phyloP scores from a whole-genome alignment of 805 yeast genomes.

The Cyberlindnera sargentensis region DNA sequence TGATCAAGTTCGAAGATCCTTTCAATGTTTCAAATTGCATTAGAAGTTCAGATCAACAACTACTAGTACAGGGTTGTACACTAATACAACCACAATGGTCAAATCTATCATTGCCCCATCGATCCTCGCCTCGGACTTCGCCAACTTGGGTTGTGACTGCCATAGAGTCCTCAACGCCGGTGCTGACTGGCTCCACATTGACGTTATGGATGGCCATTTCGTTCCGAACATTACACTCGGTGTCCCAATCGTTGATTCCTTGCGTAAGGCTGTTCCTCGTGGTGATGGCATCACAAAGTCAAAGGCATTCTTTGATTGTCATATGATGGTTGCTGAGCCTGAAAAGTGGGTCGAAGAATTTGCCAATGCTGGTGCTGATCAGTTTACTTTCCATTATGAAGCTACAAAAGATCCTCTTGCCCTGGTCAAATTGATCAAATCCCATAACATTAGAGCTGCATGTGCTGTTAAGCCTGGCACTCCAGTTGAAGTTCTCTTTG shows the following conservation, averaged over 20 bases:
- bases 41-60: not conserved
- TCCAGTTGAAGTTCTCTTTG: constrained; percentile 72
- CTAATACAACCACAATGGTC: constrained; percentile 40
- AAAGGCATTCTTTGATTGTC: constrained; percentile 77
- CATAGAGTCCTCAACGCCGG: constrained; percentile 69
- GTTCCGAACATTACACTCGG: constrained; percentile 96
- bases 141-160: constrained; percentile 84
- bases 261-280: constrained; percentile 73
- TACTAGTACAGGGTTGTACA: not conserved
- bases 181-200: constrained; percentile 97
- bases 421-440: constrained; percentile 68
- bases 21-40: not conserved
- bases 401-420: constrained; percentile 74
- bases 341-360: constrained; percentile 91
- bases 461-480: constrained; percentile 95
- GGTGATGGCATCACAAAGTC: constrained; percentile 39
- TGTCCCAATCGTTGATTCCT: constrained; percentile 75
- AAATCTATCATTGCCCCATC: constrained; percentile 90
- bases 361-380: constrained; percentile 92
- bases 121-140: constrained; percentile 85
- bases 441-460: constrained; percentile 84
- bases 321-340: constrained; percentile 94
- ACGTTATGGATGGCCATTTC: constrained; percentile 98
- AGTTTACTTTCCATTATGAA: constrained; percentile 93
- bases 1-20: not conserved